Evolutionary conservation across 352 stramenopile genomes (phyloP), one percentile per base, ranked within the genome.

Genomic region (Globisporangium viniferum): DNA sequence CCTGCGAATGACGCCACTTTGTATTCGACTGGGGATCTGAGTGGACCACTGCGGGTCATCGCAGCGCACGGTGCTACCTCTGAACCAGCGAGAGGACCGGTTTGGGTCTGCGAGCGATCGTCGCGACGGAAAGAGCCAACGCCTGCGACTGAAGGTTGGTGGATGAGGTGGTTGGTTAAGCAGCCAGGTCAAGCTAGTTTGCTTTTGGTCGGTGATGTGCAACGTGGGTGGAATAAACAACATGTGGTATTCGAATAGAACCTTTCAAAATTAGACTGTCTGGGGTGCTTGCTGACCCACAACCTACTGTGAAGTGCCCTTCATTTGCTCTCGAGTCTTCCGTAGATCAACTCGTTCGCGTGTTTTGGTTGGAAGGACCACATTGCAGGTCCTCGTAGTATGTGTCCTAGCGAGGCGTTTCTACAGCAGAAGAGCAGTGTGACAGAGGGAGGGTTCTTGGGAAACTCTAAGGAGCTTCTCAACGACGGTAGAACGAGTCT

Each of bases 41-140:
- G 33, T n/a, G 56, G 33, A 24, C 9, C 49, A 20, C 22, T 33
- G n/a, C 33, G 14, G 2, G 35, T 53, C 5, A 53, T 62, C 9
- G 33, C 31, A 27, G 24, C 33, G n/a, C 57, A 62, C 15, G 31
- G 53, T 6, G 20, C 35, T 62, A 8, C 18, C 35, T 22, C 3
- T 62, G 35, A 62, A 48, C 57, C 35, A 62, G 24, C 20, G 57
- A 24, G 5, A 46, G 12, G 57, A 62, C 33, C 57, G 57, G 0
- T 62, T 62, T 4, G 31, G 35, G 2, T 22, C n/a, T 31, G 57
- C 35, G 10, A 62, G 35, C 22, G 31, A 33, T 18, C 51, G 51
- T 4, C n/a, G 12, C 1, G 5, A 4, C 0, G 24, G 24, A 7
- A 35, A 2, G 2, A 58, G 51, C 12, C 24, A 1, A 5, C 5